Base-by-base conservation (phyloP, 2,329 filamentous ascomycete genomes). In the Dissoconium aciculare region DNA sequence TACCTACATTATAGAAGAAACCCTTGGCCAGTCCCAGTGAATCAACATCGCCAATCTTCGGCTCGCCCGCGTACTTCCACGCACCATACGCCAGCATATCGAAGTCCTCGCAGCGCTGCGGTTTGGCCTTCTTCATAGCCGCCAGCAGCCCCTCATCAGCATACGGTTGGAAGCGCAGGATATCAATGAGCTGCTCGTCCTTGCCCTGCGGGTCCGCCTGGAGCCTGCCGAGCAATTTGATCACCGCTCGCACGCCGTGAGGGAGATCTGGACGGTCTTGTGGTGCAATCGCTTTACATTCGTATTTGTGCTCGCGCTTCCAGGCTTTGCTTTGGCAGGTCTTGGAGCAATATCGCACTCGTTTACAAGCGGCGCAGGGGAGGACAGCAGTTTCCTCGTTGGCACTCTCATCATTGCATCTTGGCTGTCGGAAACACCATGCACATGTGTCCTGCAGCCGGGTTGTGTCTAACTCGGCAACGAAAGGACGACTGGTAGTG, bases 321-420 rank as follows among this genome's bases (percentile, higher is more conserved):
- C 72, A 78, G 15, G 70, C 63, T 42, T 62, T 58, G 26, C 57
- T 53, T 54, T 78, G 72, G 46, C 72, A 78, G 15, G 45, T 53
- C 67, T 64, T 69, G 40, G 63, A 61, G 48, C 72, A 77, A 47
- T 75, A 77, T 39, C 58, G 64, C 3, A 72, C 63, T 17, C 63
- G 54, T 34, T 62, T 63, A 44, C 72, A 77, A 5, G 66, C 67
- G 3, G 63, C 62, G 45, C 72, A 77, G 14, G 57, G 59, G 34
- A 64, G 66, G n/a, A 74, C 53, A 3, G 47, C 36, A 25, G 38
- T 32, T 11, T 34, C 35, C 10, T 36, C 37, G 49, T 31, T 14
- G 32, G 51, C 51, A 57, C 61, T 4, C 56, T 52, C 32, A 28
- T 35, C 3, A 31, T 36, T 3, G 36, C 30, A 8, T 11, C 39